Base-by-base conservation (phyloP, 768 basidiomycete genomes). In the Termitomyces sp. region DNA sequence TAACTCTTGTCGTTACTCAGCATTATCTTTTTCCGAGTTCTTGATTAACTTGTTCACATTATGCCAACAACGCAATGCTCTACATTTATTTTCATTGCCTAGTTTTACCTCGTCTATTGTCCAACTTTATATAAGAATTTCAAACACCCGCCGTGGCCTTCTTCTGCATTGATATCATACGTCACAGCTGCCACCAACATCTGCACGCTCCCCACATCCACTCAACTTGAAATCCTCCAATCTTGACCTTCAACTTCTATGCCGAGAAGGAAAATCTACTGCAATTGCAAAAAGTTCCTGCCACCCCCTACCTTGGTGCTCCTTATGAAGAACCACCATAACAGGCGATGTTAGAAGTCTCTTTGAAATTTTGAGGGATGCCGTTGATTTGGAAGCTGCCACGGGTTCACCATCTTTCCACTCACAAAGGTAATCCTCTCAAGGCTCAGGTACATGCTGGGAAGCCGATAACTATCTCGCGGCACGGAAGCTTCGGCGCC, bases 1-100 rank as follows among this genome's bases (percentile, higher is more conserved):
- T 39, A 35, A 25, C 36, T 58, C 70, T 53, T 68, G 59, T 25
- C 50, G 44, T 38, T 20, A 32, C 56, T 4, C 46, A 91, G 90
- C 60, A 72, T 94, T 42, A 72, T 95, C 52, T 77, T n/a, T n/a
- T n/a, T n/a, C n/a, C n/a, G n/a, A n/a, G n/a, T 94, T 47, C 82
- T 95, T 31, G 92, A 95, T 65, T 92, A 95, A 66, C 80, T 94
- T 36, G 92, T 94, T 65, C 89, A 93, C 65, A 82, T 91, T 58
- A 81, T 84, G 15, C 76, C 84, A 3, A 83, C 81, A 10, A 60
- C 79, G 1, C 82, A 83, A 60, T 70, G 80, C 9, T 73, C 93
- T 43, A 66, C 79, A 2, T 11, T 70, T 95, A 42, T 91, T 94
- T 67, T 76, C 83, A 4, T 74, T 93, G n/a, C 79, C 86, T 10